These are phyloP conservation scores for Sugiyamaella xylanicola DNA, from an alignment of 1,139 yeast species.

Conservation along the genomic window DNA sequence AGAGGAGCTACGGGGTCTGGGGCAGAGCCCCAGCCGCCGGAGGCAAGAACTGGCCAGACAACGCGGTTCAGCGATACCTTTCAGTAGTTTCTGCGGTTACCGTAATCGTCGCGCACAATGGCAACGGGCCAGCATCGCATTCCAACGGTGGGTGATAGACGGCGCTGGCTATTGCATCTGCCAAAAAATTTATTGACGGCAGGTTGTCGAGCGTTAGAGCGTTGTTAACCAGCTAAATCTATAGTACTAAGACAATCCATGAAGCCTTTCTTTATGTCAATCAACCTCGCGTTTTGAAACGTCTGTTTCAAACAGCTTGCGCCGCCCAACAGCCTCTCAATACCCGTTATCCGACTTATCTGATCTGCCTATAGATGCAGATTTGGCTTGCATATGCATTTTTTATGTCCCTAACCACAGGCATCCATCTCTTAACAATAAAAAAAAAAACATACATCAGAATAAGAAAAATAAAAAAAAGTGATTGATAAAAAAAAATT, in stretches of 20 bases:
- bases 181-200: neutral
- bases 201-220: neutral
- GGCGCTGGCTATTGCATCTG: neutral
- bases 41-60: no score
- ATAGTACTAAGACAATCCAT: no score
- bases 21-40: neutral
- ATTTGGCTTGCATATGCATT: slow-evolving; percentile 10
- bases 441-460: neutral
- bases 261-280: no score
- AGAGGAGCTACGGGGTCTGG: neutral
- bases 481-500: neutral
- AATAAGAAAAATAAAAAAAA: neutral
- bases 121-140: neutral
- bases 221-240: no score
- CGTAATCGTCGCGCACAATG: neutral
- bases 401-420: slow-evolving; percentile 9
- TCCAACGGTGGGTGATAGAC: neutral
- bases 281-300: no score
- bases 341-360: no score
- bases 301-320: no score
- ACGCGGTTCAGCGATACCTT: no score
- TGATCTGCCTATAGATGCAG: neutral
- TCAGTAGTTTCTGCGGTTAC: neutral
- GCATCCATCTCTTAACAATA: neutral
- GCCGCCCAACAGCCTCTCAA: no score